Conservation (phyloP, 257 asterid genomes). For the Jaltomata sinuosa region DNA sequence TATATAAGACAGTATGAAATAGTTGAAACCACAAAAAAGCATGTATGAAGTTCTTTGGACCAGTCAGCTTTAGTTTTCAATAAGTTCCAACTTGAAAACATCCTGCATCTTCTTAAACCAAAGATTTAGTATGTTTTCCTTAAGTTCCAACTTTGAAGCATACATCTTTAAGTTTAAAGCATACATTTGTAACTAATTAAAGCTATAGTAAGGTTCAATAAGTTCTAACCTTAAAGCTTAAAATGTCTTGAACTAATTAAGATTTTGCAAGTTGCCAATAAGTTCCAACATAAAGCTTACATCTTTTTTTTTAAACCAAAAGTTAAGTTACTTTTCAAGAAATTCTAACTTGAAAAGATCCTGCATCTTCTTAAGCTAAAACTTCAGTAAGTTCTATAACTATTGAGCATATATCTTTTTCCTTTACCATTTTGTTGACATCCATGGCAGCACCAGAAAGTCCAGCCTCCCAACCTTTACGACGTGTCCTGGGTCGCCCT, state of each 20-base stretch:
- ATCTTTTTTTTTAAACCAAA: neutral
- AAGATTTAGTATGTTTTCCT: too few relatives aligned
- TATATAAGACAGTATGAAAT: neutral
- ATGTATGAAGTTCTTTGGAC: neutral
- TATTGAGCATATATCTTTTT: neutral
- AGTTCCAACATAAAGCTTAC: neutral
- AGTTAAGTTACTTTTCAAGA: neutral
- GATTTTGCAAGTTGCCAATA: too few relatives aligned
- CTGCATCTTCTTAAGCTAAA: too few relatives aligned
- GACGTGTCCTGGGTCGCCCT: neutral
- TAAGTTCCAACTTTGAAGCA: too few relatives aligned
- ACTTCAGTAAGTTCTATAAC: neutral
- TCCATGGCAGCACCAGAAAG: too few relatives aligned
- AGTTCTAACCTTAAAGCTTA: too few relatives aligned
- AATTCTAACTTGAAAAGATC: neutral
- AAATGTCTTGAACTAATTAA: too few relatives aligned
- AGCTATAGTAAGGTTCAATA: too few relatives aligned
- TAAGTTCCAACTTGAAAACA: too few relatives aligned
- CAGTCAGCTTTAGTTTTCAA: neutral
- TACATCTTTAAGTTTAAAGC: too few relatives aligned
- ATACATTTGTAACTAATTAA: too few relatives aligned
- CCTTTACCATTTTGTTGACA: neutral
- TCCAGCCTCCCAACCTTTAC: neutral
- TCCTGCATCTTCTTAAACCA: too few relatives aligned
- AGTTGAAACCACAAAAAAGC: neutral